A percentile compares a stretch with the other conserved stretches of the same genome.
These are phyloP conservation scores for Penicillium sp. DNA, from an alignment of 2,329 filamentous ascomycete species.

Conservation along the genomic window DNA sequence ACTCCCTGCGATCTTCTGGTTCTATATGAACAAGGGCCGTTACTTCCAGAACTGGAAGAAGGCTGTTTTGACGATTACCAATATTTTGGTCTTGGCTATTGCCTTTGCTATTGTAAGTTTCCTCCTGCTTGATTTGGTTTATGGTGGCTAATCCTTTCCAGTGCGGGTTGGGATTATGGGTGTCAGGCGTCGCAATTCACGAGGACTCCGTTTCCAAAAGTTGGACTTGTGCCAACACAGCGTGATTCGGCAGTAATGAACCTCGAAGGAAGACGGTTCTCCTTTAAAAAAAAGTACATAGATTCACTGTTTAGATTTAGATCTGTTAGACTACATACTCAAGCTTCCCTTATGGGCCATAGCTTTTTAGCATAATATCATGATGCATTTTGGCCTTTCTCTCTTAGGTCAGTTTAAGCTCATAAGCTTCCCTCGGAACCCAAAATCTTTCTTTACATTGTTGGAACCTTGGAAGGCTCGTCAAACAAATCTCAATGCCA, in stretches of 20 bases:
- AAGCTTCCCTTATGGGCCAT: neutral
- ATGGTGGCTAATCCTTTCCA: slow-evolving; percentile 11
- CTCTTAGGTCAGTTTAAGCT: neutral
- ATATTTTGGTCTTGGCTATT: slow-evolving; percentile 24
- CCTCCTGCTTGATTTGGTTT: neutral
- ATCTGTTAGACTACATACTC: neutral
- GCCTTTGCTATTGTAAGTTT: slow-evolving; percentile 26
- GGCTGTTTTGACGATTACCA: slow-evolving; percentile 27
- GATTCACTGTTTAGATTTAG: neutral
- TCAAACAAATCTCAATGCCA: neutral
- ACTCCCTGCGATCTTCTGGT: slow-evolving; percentile 41
- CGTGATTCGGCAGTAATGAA: slow-evolving; percentile 9
- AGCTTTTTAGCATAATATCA: neutral
- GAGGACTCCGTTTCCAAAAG: slow-evolving; percentile 22
- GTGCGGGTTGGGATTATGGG: slow-evolving; percentile 31
- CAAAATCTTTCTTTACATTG: neutral
- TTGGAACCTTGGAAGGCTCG: neutral
- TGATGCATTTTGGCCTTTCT: neutral
- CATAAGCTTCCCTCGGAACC: neutral
- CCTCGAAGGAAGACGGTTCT: neutral
- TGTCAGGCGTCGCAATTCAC: slow-evolving; percentile 31
- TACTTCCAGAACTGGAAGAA: slow-evolving; percentile 34
- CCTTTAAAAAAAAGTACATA: neutral
- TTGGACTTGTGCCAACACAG: slow-evolving; percentile 31
- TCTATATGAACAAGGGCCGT: slow-evolving; percentile 36